Conservation (phyloP, 78 protist genomes). For the Neovahlkampfia damariscottae region DNA sequence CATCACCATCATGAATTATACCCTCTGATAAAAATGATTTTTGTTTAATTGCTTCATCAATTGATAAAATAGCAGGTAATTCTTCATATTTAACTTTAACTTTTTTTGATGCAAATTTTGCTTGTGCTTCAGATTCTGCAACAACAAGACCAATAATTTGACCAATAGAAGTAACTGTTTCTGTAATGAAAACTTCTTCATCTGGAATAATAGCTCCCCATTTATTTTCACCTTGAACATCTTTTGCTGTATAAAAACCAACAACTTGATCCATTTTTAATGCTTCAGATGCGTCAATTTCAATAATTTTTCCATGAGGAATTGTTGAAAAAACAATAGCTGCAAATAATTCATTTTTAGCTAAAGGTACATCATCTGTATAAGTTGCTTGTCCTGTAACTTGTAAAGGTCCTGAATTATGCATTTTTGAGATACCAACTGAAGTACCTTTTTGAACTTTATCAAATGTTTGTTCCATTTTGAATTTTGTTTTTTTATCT, state of each 20-base stretch:
- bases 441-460: neutral
- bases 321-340: neutral
- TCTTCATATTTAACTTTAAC: constrained; percentile 59
- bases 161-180: constrained; percentile 32
- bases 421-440: constrained; percentile 13
- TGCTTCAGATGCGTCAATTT: constrained; percentile 28
- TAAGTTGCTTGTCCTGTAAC: constrained; percentile 65
- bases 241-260: constrained; percentile 9
- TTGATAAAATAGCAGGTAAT: constrained; percentile 40
- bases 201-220: constrained; percentile 51
- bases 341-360: neutral
- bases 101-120: constrained; percentile 39
- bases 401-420: constrained; percentile 42
- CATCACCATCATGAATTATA: no score
- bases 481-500: neutral
- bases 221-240: constrained; percentile 25
- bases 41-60: constrained; percentile 69
- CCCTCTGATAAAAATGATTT: no score
- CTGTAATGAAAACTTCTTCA: constrained; percentile 56
- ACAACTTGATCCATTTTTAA: constrained; percentile 8
- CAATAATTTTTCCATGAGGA: constrained; percentile 10
- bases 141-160: constrained; percentile 65
- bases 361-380: constrained; percentile 41
- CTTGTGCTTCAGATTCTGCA: constrained; percentile 51
- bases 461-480: no score